Evolutionary conservation across 176 grass and related monocot genomes (phyloP), one percentile per base, ranked within the genome.

Genomic region (Oropetium thomaeum): DNA sequence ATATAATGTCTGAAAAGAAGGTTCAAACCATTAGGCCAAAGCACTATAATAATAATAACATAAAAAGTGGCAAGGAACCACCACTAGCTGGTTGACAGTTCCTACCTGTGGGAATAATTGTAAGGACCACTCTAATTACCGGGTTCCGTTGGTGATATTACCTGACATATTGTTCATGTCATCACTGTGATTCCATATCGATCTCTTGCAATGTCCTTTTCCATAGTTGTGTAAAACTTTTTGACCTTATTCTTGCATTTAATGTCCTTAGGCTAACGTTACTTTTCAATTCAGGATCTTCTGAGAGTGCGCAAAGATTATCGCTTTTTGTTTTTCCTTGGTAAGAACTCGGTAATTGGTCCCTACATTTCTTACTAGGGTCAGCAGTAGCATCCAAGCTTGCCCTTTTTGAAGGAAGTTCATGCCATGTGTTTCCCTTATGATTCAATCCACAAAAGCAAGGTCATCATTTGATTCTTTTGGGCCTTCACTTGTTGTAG

Each of bases 361-460:
- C 49, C 20, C 49, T 79, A 70, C 58, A 69, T 88, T 84, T 84
- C 63, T 84, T 88, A 76, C 81, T 80, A 84, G 64, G 81, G 81
- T 80, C 86, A 88, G 80, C 76, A 84, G 75, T 84, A 81, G 84
- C 77, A 91, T 91, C 81, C 84, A 87, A 87, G 49, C 7, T n/a
- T 62, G 73, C 63, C 44, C 81, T 87, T 87, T 65, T 61, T 71
- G 58, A 57, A 74, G 67, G 58, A 57, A 74, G 67, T 81, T 84
- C 89, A 73, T 58, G 42, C 71, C 81, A 81, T 87, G 89, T 87
- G 81, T 91, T 87, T 47, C 32, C 26, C 47, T 74, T 73, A 65
- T 74, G 61, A 81, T 79, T 89, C 51, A 77, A 41, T 78, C 44
- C 67, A 28, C 20, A 76, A 91, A 91, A 66, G 72, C 34, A 61